phyloP scores from a whole-genome alignment of 2,329 filamentous ascomycete species.

The Fusarium pseudonygamai region DNA sequence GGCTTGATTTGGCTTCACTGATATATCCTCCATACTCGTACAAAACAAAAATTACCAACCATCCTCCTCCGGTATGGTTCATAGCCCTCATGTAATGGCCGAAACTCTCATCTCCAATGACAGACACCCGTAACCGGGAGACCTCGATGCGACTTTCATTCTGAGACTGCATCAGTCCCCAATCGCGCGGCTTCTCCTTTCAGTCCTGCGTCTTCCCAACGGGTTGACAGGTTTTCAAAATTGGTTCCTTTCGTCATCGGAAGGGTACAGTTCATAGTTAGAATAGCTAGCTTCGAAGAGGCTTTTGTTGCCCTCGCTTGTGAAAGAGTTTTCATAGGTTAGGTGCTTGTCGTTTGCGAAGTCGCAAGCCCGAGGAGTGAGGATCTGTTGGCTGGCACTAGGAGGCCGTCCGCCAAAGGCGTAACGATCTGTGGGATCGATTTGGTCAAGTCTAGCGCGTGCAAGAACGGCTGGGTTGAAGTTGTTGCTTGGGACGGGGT shows the following conservation, averaged over 20 bases:
- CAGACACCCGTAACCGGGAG: neutral
- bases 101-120: neutral
- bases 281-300: neutral
- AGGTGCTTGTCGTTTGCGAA: neutral
- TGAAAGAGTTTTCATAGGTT: neutral
- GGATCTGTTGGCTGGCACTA: neutral
- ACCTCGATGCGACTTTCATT: neutral
- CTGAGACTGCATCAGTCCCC: neutral
- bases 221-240: neutral
- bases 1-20: neutral
- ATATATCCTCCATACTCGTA: neutral
- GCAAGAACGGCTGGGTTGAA: neutral
- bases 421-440: neutral
- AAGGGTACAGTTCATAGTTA: neutral
- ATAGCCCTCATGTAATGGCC: neutral
- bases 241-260: neutral
- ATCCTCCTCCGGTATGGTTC: neutral
- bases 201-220: conserved; percentile 20
- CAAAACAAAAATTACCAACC: neutral
- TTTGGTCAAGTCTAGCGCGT: neutral
- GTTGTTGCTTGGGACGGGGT: neutral
- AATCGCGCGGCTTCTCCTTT: neutral
- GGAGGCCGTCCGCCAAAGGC: neutral
- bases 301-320: neutral
- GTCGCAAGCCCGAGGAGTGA: neutral